Evolutionary conservation across 2,329 filamentous ascomycete genomes (phyloP).

Genomic region (Cytospora paraplurivora): DNA sequence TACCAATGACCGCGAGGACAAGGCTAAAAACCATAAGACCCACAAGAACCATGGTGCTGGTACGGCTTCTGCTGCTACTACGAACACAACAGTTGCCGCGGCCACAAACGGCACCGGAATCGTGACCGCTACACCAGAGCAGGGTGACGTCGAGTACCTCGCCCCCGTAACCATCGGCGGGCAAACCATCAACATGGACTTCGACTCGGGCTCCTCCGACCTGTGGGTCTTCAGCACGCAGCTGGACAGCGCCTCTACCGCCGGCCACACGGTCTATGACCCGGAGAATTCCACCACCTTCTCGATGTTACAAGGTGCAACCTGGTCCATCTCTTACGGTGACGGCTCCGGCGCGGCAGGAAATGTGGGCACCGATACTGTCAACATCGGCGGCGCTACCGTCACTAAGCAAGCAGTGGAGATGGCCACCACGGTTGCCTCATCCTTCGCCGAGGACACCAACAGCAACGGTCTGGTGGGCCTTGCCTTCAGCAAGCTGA

Average conservation of each 20-base stretch:
- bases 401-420: conserved; percentile 67
- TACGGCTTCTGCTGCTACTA: conserved; percentile 34
- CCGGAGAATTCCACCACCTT: conserved; percentile 41
- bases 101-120: conserved; percentile 48
- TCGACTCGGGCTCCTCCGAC: conserved; percentile 76
- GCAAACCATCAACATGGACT: conserved; percentile 68
- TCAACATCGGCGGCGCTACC: conserved; percentile 66
- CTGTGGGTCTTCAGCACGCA: conserved; percentile 72
- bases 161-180: conserved; percentile 70
- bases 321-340: conserved; percentile 69
- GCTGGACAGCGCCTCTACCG: conserved; percentile 47
- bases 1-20: conserved; percentile 16
- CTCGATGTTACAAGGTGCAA: conserved; percentile 43
- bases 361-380: conserved; percentile 66
- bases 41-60: conserved; percentile 1
- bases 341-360: conserved; percentile 66
- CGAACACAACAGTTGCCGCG: conserved; percentile 10
- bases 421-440: conserved; percentile 61
- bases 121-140: conserved; percentile 65
- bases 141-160: conserved; percentile 70
- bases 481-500: conserved; percentile 66
- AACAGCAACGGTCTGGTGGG: conserved; percentile 70
- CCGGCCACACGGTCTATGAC: conserved; percentile 51
- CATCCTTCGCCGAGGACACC: conserved; percentile 60
- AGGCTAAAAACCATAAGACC: conserved; percentile 6